phyloP scores from a whole-genome alignment of 371 early-diverging fungal genomes.

The Mucor irregularis region DNA sequence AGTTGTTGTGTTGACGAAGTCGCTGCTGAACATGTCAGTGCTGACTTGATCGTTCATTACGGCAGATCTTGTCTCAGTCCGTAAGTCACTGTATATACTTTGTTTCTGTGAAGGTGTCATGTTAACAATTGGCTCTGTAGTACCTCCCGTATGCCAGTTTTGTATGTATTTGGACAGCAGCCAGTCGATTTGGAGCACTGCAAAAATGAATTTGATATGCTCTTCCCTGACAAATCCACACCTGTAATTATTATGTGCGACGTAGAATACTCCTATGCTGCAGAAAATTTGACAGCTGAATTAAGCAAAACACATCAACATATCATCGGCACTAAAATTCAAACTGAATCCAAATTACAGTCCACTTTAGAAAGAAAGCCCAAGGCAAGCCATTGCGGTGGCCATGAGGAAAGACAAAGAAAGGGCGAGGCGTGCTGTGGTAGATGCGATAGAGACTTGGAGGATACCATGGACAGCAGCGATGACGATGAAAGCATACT shows the following conservation, averaged over 20 bases:
- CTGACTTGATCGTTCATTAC: conserved; percentile 90
- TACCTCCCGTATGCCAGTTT: conserved; percentile 77
- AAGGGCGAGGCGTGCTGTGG: conserved; percentile 16
- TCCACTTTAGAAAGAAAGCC: conserved; percentile 10
- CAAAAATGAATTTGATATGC: conserved; percentile 39
- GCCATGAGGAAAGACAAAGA: conserved; percentile 2
- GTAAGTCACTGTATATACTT: conserved; percentile 39
- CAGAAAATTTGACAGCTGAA: conserved; percentile 38
- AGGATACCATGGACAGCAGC: conserved; percentile 1
- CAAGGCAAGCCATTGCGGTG: not conserved
- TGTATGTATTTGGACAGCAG: conserved; percentile 84
- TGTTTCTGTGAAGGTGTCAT: not conserved
- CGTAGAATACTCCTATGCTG: conserved; percentile 68
- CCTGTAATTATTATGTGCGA: conserved; percentile 76
- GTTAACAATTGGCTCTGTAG: conserved; percentile 31
- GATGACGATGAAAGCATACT: not conserved
- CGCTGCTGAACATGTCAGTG: conserved; percentile 85
- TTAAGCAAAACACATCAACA: conserved; percentile 29
- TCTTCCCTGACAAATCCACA: conserved; percentile 38
- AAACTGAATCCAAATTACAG: conserved; percentile 52
- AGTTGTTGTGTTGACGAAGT: conserved; percentile 97
- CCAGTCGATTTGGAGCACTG: conserved; percentile 65
- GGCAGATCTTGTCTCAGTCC: conserved; percentile 89
- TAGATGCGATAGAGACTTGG: conserved; percentile 6
- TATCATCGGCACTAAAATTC: conserved; percentile 53